Base-by-base conservation (phyloP, 352 stramenopile species). In the Globisporangium alternatum region DNA sequence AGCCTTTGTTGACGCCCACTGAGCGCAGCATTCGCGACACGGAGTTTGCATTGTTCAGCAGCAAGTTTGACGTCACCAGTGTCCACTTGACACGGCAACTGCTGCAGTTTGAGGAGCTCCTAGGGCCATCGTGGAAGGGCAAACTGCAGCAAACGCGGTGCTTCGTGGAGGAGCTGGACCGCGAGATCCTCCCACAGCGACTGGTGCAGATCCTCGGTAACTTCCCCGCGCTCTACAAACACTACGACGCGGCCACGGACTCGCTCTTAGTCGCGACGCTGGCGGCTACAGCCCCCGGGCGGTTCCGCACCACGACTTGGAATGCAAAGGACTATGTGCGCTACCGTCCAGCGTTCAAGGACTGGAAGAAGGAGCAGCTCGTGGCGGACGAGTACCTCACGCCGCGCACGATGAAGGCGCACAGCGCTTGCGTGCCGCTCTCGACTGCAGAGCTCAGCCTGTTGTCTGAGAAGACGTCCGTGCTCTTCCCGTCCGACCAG, bases 401-500 rank as follows among this genome's bases (percentile, higher is more conserved):
- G 4, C 84, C 84, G 44, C 76, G 84, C 13, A 88, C 77, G 2
- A 66, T 71, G 25, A 57, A 71, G 30, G 80, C 84, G 5, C 60
- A 73, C 19, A 68, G 60, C 7, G 71, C 77, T 1, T 88, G 73
- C 35, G 71, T 93, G 9, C 69, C 78, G 19, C 63, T 93, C 25
- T 90, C 81, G 3, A 64, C 77, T 19, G 71, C 67, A 3, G 70
- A 91, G 30, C 70, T 93, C 5, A 58, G 62, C 13, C 58, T 69
- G 15, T 61, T 93, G 2, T 61, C 71, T 3, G 77, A 82, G 44
- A 76, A 86, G 52, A 80, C 64, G 22, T 83, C 68, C 35, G 68
- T 77, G 43, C 72, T 88, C 44, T 92, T 81, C 56, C 83, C 85
- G 37, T 79, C 80, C 4, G 83, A 94, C 53, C 85, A 92, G 48